Base-by-base conservation (phyloP, 1,139 yeast genomes). In the Yamadazyma atlantica region DNA sequence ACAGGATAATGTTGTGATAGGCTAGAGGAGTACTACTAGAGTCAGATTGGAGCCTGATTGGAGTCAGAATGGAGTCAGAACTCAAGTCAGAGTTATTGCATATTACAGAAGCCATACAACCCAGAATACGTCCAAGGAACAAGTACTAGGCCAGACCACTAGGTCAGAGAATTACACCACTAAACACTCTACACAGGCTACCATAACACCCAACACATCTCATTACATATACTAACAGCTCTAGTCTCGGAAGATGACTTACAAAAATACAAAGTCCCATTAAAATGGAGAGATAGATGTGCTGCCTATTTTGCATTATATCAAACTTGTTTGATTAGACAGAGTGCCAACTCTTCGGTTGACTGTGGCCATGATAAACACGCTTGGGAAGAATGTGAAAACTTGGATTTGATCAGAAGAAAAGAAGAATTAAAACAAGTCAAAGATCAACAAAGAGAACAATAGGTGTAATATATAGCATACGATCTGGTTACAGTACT, bases 251-350 rank as follows among this genome's bases (percentile, higher is more conserved):
- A 83, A 63, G 90, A 85, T 57, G 95, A 87, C 58, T 82, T 87
- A 82, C 89, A 85, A 64, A 75, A 82, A 55, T 71, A 84, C 63
- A 79, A 82, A 62, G 82, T 87, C 43, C 96, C 95, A 23, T 69
- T 87, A 48, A 80, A 79, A 48, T 87, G 85, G 78, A 75, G 96
- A 55, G 96, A 87, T 60, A 79, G 95, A 64, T 87, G 96, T 62
- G 94, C 95, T 4, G 75, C 82, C 23, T 71, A 86, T 55, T 75
- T 83, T 55, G 85, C 95, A 15, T 71, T 71, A 46, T 68, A 66
- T 51, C 71, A 69, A 46, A 67, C 73, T 13, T 71, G 77, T 57
- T 68, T 71, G 39, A 64, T 66, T 34, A 69, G 77, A 60, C 75
- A 70, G 51, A 58, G 68, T 14, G 75, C 75, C 41, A 69, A 69